Base-by-base conservation (phyloP, 129 eudicot genomes). In the Saussurea involucrata region DNA sequence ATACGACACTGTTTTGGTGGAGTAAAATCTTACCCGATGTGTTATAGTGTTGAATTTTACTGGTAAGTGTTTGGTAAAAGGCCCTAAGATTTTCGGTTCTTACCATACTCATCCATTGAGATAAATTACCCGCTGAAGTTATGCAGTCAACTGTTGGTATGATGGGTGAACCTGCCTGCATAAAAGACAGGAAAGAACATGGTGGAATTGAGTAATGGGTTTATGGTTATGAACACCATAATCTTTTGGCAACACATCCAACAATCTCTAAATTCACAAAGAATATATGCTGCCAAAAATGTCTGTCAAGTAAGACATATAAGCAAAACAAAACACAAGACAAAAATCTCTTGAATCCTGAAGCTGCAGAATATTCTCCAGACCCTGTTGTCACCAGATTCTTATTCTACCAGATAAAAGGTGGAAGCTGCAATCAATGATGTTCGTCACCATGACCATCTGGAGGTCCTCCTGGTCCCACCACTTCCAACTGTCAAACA, bases 401-500 rank as follows among this genome's bases (percentile, higher is more conserved):
- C 83, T 88, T 85, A 81, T 87, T 88, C 87, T 74, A 78, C 71
- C 71, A 75, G 75, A 78, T 73, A 69, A n/a, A 53, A 69, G 68
- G 53, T 32, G 81, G 68, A 75, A 78, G 78, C 78, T 72, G 79
- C 24, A 74, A 92, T 71, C 80, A 86, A 61, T 89, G 89, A 75
- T 82, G 94, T 72, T 73, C 82, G 17, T 91, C 91, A 40, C 75
- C 81, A 76, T 79, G 90, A 37, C 87, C 90, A 78, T 92, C 93
- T 18, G 96, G 89, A 74, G 85, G 83, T 74, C 97, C 97, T 32
- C 97, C 95, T 8, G 90, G 95, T 77, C 94, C 96, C 66, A 90
- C 92, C 80, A 90, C 94, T 83, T 90, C 88, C 96, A 90, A 80
- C 98, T 90, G 90, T 80, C 37, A 76, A 75, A 83, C 53, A 72